Conservation (phyloP, 2,329 filamentous ascomycete genomes). For the Hypoxylon sp. region DNA sequence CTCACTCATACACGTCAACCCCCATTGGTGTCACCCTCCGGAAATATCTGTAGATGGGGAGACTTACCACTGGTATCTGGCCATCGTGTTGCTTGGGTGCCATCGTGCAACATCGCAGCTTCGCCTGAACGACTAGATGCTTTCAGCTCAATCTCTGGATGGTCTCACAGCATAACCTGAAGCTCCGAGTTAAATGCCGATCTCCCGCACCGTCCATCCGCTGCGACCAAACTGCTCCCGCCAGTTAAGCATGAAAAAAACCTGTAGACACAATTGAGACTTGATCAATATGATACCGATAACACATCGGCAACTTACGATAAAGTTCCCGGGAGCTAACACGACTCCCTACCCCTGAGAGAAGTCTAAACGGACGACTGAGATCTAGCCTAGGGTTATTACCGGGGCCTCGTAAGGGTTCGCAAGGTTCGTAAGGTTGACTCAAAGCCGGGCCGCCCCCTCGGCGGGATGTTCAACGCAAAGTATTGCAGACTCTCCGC, state of each 20-base stretch:
- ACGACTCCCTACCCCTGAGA: neutral
- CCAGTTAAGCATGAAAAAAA: neutral
- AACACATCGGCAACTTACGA: neutral
- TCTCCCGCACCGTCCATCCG: conserved; percentile 7
- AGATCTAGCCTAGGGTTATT: conserved; percentile 11
- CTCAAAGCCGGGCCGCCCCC: conserved; percentile 10
- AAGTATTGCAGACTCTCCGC: conserved; percentile 28
- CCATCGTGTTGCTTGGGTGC: neutral
- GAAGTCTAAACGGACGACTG: conserved; percentile 11
- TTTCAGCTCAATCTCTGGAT: conserved; percentile 4
- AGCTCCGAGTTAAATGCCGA: neutral
- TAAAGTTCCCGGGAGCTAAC: neutral
- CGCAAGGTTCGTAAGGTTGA: conserved; percentile 14
- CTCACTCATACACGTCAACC: conserved; percentile 1
- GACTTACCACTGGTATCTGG: neutral
- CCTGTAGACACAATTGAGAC: neutral
- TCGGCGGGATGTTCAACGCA: conserved; percentile 5
- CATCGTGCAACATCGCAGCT: neutral
- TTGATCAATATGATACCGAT: neutral
- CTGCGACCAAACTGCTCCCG: neutral
- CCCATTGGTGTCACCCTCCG: neutral
- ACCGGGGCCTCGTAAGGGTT: conserved; percentile 6
- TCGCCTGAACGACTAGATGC: conserved; percentile 5
- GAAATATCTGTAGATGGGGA: neutral
- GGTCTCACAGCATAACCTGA: conserved; percentile 12